phyloP scores from a whole-genome alignment of 495 filamentous ascomycete species.

The Pyrenula aspistea region DNA sequence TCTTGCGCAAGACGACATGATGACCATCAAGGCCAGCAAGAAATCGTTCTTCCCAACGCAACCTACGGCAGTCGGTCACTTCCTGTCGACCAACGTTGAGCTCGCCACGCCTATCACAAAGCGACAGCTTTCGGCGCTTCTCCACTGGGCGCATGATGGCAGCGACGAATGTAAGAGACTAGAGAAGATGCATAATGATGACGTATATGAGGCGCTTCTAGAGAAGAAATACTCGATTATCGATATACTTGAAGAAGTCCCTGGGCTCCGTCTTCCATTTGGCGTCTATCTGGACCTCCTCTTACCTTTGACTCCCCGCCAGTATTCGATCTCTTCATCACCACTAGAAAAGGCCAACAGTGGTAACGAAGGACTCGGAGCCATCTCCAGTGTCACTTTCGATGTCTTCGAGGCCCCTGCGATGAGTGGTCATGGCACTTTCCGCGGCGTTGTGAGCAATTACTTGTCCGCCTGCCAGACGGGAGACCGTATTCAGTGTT shows the following conservation, averaged over 20 bases:
- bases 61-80: conserved; percentile 43
- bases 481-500: conserved; percentile 50
- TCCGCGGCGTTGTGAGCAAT: conserved; percentile 34
- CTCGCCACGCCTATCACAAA: conserved; percentile 54
- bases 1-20: conserved; percentile 48
- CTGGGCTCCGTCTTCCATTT: conserved; percentile 42
- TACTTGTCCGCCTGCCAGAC: conserved; percentile 37
- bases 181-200: conserved; percentile 29
- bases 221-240: conserved; percentile 47
- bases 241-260: conserved; percentile 50
- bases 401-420: conserved; percentile 42
- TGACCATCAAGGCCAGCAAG: conserved; percentile 23
- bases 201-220: background rate
- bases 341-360: conserved; percentile 23
- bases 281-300: conserved; percentile 55
- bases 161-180: conserved; percentile 6
- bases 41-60: background rate
- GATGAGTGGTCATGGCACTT: conserved; percentile 1
- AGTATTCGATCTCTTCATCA: conserved; percentile 44
- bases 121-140: conserved; percentile 33
- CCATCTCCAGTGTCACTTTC: conserved; percentile 52
- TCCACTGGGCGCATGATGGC: conserved; percentile 19
- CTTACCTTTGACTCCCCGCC: conserved; percentile 54
- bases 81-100: conserved; percentile 62
- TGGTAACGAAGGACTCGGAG: conserved; percentile 10